Base-by-base conservation (phyloP, 208 protist genomes). In the Kentomonas sorsogonicus region DNA sequence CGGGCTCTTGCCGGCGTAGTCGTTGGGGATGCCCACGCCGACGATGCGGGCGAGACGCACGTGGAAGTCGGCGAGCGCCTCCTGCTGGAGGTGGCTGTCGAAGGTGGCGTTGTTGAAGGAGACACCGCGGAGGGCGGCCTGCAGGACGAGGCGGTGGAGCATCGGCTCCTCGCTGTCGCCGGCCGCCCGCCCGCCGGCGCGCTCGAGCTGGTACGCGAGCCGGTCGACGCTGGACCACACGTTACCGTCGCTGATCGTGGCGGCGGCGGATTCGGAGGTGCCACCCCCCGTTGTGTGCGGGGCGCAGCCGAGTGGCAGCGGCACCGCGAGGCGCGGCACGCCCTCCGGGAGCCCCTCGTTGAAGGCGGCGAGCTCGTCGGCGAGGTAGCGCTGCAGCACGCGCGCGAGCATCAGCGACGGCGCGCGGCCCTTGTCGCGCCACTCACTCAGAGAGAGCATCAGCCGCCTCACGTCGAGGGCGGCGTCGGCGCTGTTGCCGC, bases 401-500 rank as follows among this genome's bases (percentile, higher is more conserved):
- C 64, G 72, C 33, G 60, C 11, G 33, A 94, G 68, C 25, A 90
- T 40, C 40, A 86, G 52, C 16, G 87, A 91, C 10, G 87, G 87
- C 29, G 74, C 48, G 3, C 73, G 76, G n/a, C 87, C 83, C 27
- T 72, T 61, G 27, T 77, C 79, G 48, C 87, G 80, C 83, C 83
- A 94, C 62, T 87, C 87, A 47, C 89, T 65, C 23, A 94, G 48
- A n/a, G 87, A 91, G 16, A 89, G 72, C 18, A 94, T 58, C 18
- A 94, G 60, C 18, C 77, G 69, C 29, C 72, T 60, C 27, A 86
- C 78, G 60, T 91, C 74, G 15, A 59, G 71, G 30, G 75, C 74
- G 0, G 67, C 52, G 29, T 78, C 68, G 6, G 66, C 69, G 52
- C 67, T 83, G n/a, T n/a, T n/a, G n/a, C n/a, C n/a, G n/a, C n/a